A percentile compares a stretch with the other conserved stretches of the same genome.
Evolutionary conservation across 2,329 filamentous ascomycete genomes (phyloP).

Genomic region (Cytospora paraplurivora): DNA sequence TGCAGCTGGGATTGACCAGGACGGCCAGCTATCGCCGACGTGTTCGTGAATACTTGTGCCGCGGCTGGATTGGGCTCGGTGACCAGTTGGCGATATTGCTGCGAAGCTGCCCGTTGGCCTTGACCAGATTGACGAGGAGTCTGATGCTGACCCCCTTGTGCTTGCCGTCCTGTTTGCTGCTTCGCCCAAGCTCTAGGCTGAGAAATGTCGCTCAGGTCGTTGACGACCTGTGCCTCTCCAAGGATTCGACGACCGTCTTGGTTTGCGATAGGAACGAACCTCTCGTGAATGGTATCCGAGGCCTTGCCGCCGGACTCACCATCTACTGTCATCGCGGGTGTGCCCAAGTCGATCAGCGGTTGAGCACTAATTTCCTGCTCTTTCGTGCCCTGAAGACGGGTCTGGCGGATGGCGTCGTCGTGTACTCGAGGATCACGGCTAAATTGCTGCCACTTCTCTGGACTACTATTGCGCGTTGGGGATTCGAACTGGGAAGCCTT

Average conservation of each 20-base stretch:
- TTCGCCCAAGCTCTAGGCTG: neutral
- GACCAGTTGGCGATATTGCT: neutral
- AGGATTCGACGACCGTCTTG: conserved; percentile 7
- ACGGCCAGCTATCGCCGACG: too few relatives aligned
- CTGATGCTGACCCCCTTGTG: neutral
- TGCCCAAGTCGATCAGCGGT: neutral
- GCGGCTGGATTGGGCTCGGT: neutral
- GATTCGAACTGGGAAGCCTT: neutral
- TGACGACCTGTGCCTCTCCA: neutral
- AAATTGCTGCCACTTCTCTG: conserved; percentile 11
- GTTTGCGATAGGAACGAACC: conserved; percentile 4
- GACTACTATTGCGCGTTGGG: neutral
- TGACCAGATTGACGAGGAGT: neutral
- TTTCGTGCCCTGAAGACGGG: neutral
- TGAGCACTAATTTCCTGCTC: neutral
- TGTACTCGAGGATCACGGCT: conserved; percentile 3
- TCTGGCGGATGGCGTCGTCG: conserved; percentile 12
- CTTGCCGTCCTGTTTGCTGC: neutral
- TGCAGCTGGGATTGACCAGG: neutral
- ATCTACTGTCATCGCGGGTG: neutral
- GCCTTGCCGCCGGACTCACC: neutral
- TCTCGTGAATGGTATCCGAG: conserved; percentile 10
- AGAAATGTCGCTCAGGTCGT: neutral
- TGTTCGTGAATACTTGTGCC: neutral
- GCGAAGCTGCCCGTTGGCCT: neutral